phyloP scores from a whole-genome alignment of 2,329 filamentous ascomycete genomes.

The Fusarium xyrophilum region DNA sequence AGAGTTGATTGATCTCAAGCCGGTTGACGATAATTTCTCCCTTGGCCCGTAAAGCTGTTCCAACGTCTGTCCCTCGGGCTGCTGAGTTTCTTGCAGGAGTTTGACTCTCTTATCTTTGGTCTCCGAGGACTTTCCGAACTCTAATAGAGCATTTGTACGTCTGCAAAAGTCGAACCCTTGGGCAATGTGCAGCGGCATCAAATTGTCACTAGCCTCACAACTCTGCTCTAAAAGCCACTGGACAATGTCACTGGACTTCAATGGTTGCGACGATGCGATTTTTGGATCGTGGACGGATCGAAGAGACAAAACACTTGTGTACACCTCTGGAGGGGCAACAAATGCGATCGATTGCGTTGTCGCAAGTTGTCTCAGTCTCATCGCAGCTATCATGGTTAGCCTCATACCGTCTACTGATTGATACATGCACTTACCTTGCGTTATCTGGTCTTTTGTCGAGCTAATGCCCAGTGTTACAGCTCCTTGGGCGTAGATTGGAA shows the following conservation, averaged over 20 bases:
- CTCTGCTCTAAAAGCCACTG: constrained; percentile 70
- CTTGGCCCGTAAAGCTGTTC: constrained; percentile 62
- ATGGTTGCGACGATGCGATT: not conserved
- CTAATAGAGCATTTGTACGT: constrained; percentile 56
- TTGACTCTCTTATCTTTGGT: constrained; percentile 44
- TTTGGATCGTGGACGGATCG: constrained; percentile 46
- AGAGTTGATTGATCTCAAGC: not conserved
- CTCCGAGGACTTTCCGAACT: constrained; percentile 51
- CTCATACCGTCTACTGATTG: fast-evolving
- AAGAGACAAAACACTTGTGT: constrained; percentile 60
- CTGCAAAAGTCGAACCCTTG: constrained; percentile 69
- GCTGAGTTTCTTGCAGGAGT: constrained; percentile 44
- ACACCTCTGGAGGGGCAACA: constrained; percentile 65
- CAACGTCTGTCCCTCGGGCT: constrained; percentile 63
- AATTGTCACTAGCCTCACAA: constrained; percentile 64
- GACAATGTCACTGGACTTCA: constrained; percentile 44
- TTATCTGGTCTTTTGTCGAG: constrained; percentile 66
- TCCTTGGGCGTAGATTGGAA: constrained; percentile 55
- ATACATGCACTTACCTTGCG: constrained; percentile 57
- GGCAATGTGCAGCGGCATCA: constrained; percentile 63
- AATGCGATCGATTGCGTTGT: constrained; percentile 63
- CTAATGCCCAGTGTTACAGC: constrained; percentile 64
- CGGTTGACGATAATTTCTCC: not conserved
- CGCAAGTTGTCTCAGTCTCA: constrained; percentile 67
- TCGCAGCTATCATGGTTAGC: constrained; percentile 57